phyloP scores from a whole-genome alignment of 208 protist species.

The Leishmania major region DNA sequence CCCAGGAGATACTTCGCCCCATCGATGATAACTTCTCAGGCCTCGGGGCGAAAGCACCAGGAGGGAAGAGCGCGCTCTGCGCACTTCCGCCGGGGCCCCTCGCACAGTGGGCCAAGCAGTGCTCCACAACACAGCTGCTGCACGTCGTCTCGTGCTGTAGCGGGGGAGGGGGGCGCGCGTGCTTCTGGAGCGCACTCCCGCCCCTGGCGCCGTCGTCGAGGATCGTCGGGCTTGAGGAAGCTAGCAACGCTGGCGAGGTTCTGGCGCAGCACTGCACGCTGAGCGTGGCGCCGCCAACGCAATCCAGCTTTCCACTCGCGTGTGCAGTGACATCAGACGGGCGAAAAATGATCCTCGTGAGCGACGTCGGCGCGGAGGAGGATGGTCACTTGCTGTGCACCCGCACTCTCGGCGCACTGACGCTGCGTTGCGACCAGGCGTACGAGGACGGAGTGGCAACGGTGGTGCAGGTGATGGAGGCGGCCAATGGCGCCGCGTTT shows the following conservation, averaged over 20 bases:
- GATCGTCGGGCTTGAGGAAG: slow-evolving; percentile 5
- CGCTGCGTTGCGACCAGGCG: slow-evolving; percentile 17
- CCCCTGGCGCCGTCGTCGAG: slow-evolving; percentile 18
- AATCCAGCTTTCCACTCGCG: slow-evolving; percentile 51
- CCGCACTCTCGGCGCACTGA: slow-evolving; percentile 61
- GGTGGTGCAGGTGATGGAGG: slow-evolving; percentile 41
- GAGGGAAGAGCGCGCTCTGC: neutral
- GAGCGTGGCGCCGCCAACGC: slow-evolving; percentile 46
- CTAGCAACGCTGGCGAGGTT: slow-evolving; percentile 22
- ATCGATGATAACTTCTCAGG: neutral
- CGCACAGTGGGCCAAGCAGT: slow-evolving; percentile 45
- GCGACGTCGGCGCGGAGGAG: slow-evolving; percentile 62
- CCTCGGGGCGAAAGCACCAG: neutral
- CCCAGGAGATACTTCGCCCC: slow-evolving; percentile 22
- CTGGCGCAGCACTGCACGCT: slow-evolving; percentile 53
- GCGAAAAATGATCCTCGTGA: slow-evolving; percentile 46
- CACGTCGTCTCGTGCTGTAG: slow-evolving; percentile 71
- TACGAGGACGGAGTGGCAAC: slow-evolving; percentile 19
- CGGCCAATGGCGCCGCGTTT: slow-evolving; percentile 10
- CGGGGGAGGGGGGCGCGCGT: slow-evolving; percentile 36
- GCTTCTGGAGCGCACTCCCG: slow-evolving; percentile 58
- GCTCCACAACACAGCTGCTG: slow-evolving; percentile 30
- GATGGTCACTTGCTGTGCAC: slow-evolving; percentile 52
- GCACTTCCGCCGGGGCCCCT: slow-evolving; percentile 23
- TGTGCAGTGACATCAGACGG: slow-evolving; percentile 45